Conservation (phyloP, 2,329 filamentous ascomycete genomes). For the Nakataea oryzae region DNA sequence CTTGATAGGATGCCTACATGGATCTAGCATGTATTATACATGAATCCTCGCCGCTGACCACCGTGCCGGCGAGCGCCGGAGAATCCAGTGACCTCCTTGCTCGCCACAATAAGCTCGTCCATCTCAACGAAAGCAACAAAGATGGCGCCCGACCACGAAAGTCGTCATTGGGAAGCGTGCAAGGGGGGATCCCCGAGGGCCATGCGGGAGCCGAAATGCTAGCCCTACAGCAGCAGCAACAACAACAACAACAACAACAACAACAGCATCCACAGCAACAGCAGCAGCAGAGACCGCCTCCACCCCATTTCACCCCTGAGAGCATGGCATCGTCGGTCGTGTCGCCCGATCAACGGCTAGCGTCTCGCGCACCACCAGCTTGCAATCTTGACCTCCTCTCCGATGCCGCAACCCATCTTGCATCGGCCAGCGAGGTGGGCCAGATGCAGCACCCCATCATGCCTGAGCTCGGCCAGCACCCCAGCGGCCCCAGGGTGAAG, state of each 20-base stretch:
- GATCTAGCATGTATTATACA: neutral
- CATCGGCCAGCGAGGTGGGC: slow-evolving; percentile 42
- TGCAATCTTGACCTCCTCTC: slow-evolving; percentile 50
- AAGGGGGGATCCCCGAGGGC: slow-evolving; percentile 31
- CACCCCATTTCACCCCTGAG: slow-evolving; percentile 28
- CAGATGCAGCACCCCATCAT: slow-evolving; percentile 42
- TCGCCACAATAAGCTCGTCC: slow-evolving; percentile 54
- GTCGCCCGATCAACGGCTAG: slow-evolving; percentile 29
- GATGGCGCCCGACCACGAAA: slow-evolving; percentile 41
- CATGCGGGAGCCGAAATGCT: slow-evolving; percentile 36
- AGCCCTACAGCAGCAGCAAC: slow-evolving; percentile 24
- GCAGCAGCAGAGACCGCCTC: slow-evolving; percentile 13
- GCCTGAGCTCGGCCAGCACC: slow-evolving; percentile 29
- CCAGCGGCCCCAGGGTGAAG: slow-evolving; percentile 32
- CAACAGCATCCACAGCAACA: slow-evolving; percentile 20
- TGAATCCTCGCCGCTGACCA: neutral
- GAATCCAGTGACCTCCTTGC: slow-evolving; percentile 47
- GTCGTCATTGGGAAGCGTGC: slow-evolving; percentile 34
- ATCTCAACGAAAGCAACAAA: slow-evolving; percentile 49
- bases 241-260: slow-evolving; percentile 18
- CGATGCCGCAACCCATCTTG: slow-evolving; percentile 43
- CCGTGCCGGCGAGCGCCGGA: neutral
- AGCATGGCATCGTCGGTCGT: slow-evolving; percentile 25
- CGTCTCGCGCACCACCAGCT: slow-evolving; percentile 30
- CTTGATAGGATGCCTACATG: neutral